Conservation (phyloP, 1,284 basidiomycete genomes). For the Cutaneotrichosporon sp. region DNA sequence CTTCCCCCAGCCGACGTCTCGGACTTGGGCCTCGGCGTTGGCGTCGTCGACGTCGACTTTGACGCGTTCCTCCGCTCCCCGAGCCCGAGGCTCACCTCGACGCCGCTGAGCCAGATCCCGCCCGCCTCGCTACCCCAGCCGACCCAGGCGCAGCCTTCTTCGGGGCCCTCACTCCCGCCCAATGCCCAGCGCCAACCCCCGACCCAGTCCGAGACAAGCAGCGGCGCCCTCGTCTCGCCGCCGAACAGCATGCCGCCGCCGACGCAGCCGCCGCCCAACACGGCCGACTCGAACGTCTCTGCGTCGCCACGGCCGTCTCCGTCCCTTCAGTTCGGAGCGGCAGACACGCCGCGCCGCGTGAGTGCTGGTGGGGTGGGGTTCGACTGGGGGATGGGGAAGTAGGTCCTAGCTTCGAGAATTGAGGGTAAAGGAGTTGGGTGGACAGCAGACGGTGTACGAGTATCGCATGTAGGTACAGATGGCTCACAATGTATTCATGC, state of each 20-base stretch:
- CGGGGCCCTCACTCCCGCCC: neutral
- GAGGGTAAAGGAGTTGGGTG: no score
- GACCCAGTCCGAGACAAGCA: conserved; percentile 1
- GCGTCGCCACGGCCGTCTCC: neutral
- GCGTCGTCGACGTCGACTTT: conserved; percentile 10
- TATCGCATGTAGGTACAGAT: neutral
- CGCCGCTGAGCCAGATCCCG: conserved; percentile 4
- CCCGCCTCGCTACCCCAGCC: conserved; percentile 8
- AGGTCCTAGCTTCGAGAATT: neutral
- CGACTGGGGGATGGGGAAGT: conserved; percentile 14
- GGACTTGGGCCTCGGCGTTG: neutral
- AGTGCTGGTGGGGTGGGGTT: conserved; percentile 14
- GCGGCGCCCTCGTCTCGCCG: conserved; percentile 3
- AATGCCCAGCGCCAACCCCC: neutral
- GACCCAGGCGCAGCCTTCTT: conserved; percentile 1
- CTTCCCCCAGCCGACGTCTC: neutral
- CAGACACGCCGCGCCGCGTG: conserved; percentile 7
- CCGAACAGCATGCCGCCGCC: neutral
- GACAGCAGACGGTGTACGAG: neutral
- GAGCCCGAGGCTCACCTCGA: conserved; percentile 7
- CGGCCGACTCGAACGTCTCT: neutral
- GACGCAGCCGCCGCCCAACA: conserved; percentile 1
- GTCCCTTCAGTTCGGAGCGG: conserved; percentile 7
- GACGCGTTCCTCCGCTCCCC: conserved; percentile 25
- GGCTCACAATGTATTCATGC: neutral